phyloP scores from a whole-genome alignment of 164 flowering plant genomes.

The Tetrastigma voinierianum region DNA sequence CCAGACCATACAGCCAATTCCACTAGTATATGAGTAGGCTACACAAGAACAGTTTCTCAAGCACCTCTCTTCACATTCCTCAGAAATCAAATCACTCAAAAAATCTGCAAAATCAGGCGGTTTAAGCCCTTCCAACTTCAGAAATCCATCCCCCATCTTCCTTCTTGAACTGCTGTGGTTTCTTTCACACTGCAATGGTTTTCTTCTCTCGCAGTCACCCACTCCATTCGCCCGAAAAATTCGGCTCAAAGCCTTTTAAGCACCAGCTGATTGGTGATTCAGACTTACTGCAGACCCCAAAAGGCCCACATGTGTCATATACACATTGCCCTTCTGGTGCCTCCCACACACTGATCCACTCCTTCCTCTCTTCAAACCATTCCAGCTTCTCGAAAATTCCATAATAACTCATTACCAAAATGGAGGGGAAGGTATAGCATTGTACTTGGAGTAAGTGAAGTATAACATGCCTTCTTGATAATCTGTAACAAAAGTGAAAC shows the following conservation, averaged over 20 bases:
- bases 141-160: neutral
- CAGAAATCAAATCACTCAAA: neutral
- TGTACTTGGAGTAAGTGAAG: neutral
- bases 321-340: constrained; percentile 1
- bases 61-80: constrained; percentile 16
- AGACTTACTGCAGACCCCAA: constrained; percentile 11
- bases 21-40: constrained; percentile 13
- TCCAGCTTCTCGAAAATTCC: constrained; percentile 7
- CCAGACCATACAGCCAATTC: constrained; percentile 26
- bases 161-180: neutral
- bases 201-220: constrained; percentile 31
- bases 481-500: too few relatives aligned
- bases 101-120: neutral
- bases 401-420: constrained; percentile 12
- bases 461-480: constrained; percentile 14
- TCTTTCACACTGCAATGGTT: constrained; percentile 16
- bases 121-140: neutral
- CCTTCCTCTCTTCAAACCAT: constrained; percentile 1
- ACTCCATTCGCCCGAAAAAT: constrained; percentile 14
- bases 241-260: constrained; percentile 29
- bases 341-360: neutral
- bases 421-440: constrained; percentile 10
- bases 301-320: constrained; percentile 18
- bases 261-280: constrained; percentile 22
- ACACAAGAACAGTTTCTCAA: constrained; percentile 21